These are phyloP conservation scores for Boletus tomentosulus DNA, from an alignment of 768 basidiomycete species.

Conservation along the genomic window DNA sequence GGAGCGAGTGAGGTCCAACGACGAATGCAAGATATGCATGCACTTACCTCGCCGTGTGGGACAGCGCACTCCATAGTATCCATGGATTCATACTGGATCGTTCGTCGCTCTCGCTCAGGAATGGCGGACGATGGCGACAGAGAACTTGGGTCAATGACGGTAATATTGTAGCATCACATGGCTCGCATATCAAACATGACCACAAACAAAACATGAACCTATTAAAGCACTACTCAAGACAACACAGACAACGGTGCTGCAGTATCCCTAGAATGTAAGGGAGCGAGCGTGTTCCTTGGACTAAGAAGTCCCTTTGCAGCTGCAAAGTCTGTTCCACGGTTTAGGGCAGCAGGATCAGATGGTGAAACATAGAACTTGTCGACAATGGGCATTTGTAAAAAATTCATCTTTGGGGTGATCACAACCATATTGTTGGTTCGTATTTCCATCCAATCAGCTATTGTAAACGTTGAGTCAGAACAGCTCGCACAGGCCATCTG, in stretches of 20 bases:
- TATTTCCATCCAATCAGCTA: slow-evolving; percentile 98
- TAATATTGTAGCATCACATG: not conserved
- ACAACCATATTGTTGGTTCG: slow-evolving; percentile 94
- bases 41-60: slow-evolving; percentile 56
- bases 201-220: not conserved
- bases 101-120: slow-evolving; percentile 2
- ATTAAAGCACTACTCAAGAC: not conserved
- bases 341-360: slow-evolving; percentile 67
- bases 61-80: slow-evolving; percentile 62
- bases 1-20: slow-evolving; percentile 7
- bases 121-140: not conserved
- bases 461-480: not conserved
- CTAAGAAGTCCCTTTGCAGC: slow-evolving; percentile 82
- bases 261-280: slow-evolving; percentile 19
- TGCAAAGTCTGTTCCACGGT: slow-evolving; percentile 78
- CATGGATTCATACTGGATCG: slow-evolving; percentile 45
- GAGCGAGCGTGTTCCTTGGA: slow-evolving; percentile 41
- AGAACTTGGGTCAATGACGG: no score
- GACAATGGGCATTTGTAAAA: slow-evolving; percentile 89
- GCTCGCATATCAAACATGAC: not conserved
- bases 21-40: not conserved
- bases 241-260: slow-evolving; percentile 17
- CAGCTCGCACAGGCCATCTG: not conserved
- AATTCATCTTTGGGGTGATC: slow-evolving; percentile 93
- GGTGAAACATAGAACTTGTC: slow-evolving; percentile 92